phyloP scores from a whole-genome alignment of 805 yeast species.

The Isabelozyma heimii region DNA sequence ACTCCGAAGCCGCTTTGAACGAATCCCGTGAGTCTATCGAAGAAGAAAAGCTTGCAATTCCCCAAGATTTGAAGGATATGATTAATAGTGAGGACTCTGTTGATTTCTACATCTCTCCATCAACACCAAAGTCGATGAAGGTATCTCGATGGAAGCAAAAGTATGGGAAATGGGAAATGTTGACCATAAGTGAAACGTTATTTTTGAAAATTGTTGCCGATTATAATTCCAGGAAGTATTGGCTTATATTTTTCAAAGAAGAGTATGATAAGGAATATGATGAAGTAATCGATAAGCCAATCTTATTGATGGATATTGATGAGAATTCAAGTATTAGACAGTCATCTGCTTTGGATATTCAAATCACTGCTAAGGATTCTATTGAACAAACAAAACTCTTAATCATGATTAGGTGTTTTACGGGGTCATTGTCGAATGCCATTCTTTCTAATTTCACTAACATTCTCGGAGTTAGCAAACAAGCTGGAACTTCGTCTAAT shows the following conservation, averaged over 20 bases:
- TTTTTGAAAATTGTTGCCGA: slow-evolving; percentile 39
- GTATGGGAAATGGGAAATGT: slow-evolving; percentile 45
- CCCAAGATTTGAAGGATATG: slow-evolving; percentile 31
- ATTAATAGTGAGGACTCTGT: slow-evolving; percentile 37
- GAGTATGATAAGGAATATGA: slow-evolving; percentile 26
- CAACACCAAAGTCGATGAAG: slow-evolving; percentile 33
- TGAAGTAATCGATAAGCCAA: slow-evolving; percentile 34
- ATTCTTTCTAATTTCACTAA: slow-evolving; percentile 25
- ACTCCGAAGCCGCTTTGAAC: background rate
- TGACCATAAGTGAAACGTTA: slow-evolving; percentile 33
- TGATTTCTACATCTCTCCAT: slow-evolving; percentile 36
- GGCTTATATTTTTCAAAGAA: slow-evolving; percentile 42
- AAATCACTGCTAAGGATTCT: slow-evolving; percentile 30
- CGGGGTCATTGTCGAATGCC: slow-evolving; percentile 20
- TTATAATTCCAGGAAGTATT: slow-evolving; percentile 28
- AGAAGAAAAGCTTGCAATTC: slow-evolving; percentile 26
- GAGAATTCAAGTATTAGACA: slow-evolving; percentile 23
- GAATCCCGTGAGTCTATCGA: background rate
- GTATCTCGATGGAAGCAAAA: slow-evolving; percentile 42
- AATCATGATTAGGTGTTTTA: slow-evolving; percentile 33
- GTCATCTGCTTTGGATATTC: slow-evolving; percentile 40
- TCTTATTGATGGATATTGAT: slow-evolving; percentile 30
- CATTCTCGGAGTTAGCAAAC: slow-evolving; percentile 20
- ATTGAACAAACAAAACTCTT: slow-evolving; percentile 20
- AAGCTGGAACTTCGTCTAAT: background rate